A percentile compares a stretch with the other conserved stretches of the same genome.
Evolutionary conservation across 768 basidiomycete genomes (phyloP).

Genomic region (Russula virescens): DNA sequence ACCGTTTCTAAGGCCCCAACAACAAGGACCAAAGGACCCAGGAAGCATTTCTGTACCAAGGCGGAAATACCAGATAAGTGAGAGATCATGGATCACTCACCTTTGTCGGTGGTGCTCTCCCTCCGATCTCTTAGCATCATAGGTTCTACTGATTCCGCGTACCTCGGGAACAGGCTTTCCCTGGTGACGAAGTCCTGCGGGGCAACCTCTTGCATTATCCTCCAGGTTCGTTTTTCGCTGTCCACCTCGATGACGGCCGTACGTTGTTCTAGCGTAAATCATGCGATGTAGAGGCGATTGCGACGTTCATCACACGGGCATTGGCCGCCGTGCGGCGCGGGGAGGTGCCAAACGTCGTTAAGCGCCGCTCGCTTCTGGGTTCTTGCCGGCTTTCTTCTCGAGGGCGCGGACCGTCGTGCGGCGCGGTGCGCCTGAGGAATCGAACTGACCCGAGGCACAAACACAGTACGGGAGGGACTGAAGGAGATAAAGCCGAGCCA

Average conservation of each 20-base stretch:
- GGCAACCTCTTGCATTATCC: background rate
- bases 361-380: background rate
- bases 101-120: background rate
- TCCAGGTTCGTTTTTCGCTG: too few species aligned
- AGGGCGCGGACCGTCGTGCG: too few species aligned
- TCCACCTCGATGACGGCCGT: too few species aligned
- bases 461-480: too few species aligned
- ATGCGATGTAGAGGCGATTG: background rate
- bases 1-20: too few species aligned
- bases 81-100: background rate
- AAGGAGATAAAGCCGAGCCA: too few species aligned
- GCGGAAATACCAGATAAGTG: background rate
- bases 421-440: too few species aligned
- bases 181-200: background rate
- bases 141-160: background rate
- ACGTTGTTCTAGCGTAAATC: background rate
- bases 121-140: background rate
- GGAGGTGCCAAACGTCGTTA: background rate
- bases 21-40: too few species aligned
- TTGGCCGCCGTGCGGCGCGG: background rate
- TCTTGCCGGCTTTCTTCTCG: background rate
- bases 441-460: too few species aligned
- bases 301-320: background rate
- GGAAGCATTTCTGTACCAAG: too few species aligned
- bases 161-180: background rate